phyloP scores from a whole-genome alignment of 2,329 filamentous ascomycete species.

The Coniosporium tulheliwenetii region DNA sequence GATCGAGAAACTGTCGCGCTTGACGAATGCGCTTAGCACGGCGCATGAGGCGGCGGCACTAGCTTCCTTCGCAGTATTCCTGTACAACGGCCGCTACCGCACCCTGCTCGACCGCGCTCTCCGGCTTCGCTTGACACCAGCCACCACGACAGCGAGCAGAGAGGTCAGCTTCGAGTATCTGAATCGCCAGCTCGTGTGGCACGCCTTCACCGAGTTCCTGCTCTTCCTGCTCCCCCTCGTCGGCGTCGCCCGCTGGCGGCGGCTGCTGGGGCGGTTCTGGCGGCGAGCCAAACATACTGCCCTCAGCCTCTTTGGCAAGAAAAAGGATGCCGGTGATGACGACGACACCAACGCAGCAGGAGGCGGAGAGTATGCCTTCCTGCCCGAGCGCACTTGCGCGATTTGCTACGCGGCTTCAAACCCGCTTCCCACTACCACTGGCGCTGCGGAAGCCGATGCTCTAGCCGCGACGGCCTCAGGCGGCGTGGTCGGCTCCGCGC shows the following conservation, averaged over 20 bases:
- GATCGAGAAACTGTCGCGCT: constrained; percentile 43
- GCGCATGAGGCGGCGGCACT: constrained; percentile 71
- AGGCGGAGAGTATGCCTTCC: constrained; percentile 63
- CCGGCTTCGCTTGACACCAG: constrained; percentile 69
- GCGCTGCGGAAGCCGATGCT: constrained; percentile 55
- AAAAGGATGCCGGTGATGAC: constrained; percentile 30
- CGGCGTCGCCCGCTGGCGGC: constrained; percentile 80
- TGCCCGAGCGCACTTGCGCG: constrained; percentile 87
- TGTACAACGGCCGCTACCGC: constrained; percentile 79
- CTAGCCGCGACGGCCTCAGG: constrained; percentile 47
- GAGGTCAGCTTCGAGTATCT: constrained; percentile 97
- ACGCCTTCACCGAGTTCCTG: constrained; percentile 98
- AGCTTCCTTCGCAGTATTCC: constrained; percentile 74
- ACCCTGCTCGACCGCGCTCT: constrained; percentile 78
- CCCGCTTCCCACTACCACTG: constrained; percentile 32
- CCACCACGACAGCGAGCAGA: constrained; percentile 68
- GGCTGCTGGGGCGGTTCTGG: constrained; percentile 81
- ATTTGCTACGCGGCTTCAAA: constrained; percentile 97
- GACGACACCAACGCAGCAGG: constrained; percentile 29
- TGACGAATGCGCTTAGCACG: constrained; percentile 56
- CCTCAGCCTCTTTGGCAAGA: constrained; percentile 37
- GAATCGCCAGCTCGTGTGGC: constrained; percentile 95
- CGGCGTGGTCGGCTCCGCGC: constrained; percentile 72
- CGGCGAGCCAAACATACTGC: constrained; percentile 50
- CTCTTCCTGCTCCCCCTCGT: constrained; percentile 94